Evolutionary conservation across 225 moss, liverwort and hornwort species (phyloP), one percentile per base, ranked within the genome.

Genomic region (Physcomitrium patens): DNA sequence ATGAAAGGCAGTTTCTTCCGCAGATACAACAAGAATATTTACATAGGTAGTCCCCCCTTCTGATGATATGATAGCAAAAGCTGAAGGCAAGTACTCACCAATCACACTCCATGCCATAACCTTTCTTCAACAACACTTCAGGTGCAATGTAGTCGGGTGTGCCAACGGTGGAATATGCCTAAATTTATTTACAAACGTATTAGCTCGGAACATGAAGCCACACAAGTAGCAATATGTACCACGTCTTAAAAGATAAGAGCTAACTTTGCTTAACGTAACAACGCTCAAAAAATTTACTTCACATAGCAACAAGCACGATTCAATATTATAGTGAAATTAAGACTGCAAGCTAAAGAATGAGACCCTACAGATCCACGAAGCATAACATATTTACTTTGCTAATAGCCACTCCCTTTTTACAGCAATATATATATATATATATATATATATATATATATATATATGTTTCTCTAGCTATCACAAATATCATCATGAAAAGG

Each of bases 31-130:
- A 63, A 69, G 9, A 2, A 20, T 27, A 37, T 7, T 37, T 4
- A 58, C 58, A 16, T 56, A 51, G 28, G 28, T 60, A 18, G 24
- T 11, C 23, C 20, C 53, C 48, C 26, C 8, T 50, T 43, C 28
- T 9, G 5, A 12, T 15, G 2, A 43, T 49, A 7, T 60, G 26
- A 50, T 23, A 71, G n/a, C 46, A 37, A 4, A 37, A 37, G 31
- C 31, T 37, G 22, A 73, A 69, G n/a, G 18, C 12, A 67, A 75
- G 12, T 44, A 73, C 89, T 85, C 78, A 97, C 96, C 96, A 97
- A 59, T 97, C 96, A 80, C 96, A 97, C 78, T 97, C 96, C 96
- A 97, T 94, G 48, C 96, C 96, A 73, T 97, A 97, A 19, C 96
- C 96, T 80, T 92, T 97, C 87, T 97, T 97, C 47, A 97, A 82